Evolutionary conservation across 192 early-diverging fungal genomes (phyloP), one percentile per base, ranked within the genome.

Genomic region (Coemansia sp.): DNA sequence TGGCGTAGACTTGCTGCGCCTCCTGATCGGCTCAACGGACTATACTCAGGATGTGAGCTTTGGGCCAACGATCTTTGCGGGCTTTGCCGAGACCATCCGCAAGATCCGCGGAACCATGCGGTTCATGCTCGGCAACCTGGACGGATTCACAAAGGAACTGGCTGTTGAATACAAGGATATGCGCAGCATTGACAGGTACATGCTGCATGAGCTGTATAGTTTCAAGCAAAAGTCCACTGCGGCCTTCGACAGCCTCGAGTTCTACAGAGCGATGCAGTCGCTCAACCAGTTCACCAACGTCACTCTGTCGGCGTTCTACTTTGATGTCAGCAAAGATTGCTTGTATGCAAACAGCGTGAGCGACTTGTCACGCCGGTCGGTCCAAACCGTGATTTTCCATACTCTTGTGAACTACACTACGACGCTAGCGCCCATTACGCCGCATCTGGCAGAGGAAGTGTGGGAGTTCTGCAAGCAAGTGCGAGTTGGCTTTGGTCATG

Each of bases 291-390:
- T 92, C 57, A 86, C 86, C 57, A 88, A 83, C 56, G 75, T 74
- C 7, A 68, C 77, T 7, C 73, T 91, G 11, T 92, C 91, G 20
- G 84, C 89, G 4, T 88, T 91, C 57, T 92, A 92, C 74, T 86
- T 91, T 83, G 89, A 92, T 53, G 79, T 88, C 4, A 84, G 89
- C 68, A 92, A 92, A 71, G 91, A 92, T 62, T 78, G 87, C 30
- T 76, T 92, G 4, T 92, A 92, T 45, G 86, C 85, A 22, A 81
- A 86, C 44, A 45, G 67, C 20, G 29, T 59, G 19, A 45, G 64
- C 20, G 70, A 82, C 36, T 9, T 61, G 0, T 54, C 73, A 37
- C 83, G 91, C 52, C 78, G 81, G n/a, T 86, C 82, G 17, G 83
- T 85, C 33, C 88, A 89, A 61, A 84, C 87, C 0, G 85, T 85